Evolutionary conservation across 441 rosid species (phyloP), one percentile per base, ranked within the genome.

Genomic region (Brassica balearica): DNA sequence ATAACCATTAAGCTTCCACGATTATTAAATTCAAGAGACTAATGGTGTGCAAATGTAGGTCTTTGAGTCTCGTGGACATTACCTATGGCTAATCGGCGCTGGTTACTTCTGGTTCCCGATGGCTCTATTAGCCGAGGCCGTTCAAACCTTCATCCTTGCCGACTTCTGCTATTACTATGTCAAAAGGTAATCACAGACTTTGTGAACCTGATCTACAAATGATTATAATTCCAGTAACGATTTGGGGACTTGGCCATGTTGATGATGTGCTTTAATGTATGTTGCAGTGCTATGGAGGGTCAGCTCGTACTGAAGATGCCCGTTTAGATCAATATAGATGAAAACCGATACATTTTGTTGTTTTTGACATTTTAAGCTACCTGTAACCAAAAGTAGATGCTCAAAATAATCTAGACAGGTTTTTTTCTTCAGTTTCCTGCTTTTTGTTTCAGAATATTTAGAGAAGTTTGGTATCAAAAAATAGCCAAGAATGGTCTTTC

Each of bases 141-240:
- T 94, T 79, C 98, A 92, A 68, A 91, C 97, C 14, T 94, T 94
- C 79, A 92, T 94, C 82, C 83, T 92, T 73, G 89, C 91, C 0
- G 97, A 94, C 75, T 94, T 94, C 56, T 92, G 97, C 75, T 94
- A 87, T 83, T 94, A 91, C 82, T 91, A 94, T 79, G 77, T 88
- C 62, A 88, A 85, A 80, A 90, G 97, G 98, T 88, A 69, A 75
- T 1, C 11, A 29, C 3, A n/a, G 1, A 53, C 11, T 36, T 32
- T 6, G 51, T 59, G 63, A 67, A 34, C 11, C 27, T 3, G 10
- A 8, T 5, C 12, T 25, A 55, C 23, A 32, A 11, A 12, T 8
- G 23, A n/a, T 36, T 4, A 53, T 6, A 56, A 32, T 34, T 9
- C 65, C 41, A 41, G 64, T 46, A 59, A 43, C 55, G 4, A 7